Evolutionary conservation across 129 eudicot species (phyloP).

Genomic region (Smallanthus sonchifolius): DNA sequence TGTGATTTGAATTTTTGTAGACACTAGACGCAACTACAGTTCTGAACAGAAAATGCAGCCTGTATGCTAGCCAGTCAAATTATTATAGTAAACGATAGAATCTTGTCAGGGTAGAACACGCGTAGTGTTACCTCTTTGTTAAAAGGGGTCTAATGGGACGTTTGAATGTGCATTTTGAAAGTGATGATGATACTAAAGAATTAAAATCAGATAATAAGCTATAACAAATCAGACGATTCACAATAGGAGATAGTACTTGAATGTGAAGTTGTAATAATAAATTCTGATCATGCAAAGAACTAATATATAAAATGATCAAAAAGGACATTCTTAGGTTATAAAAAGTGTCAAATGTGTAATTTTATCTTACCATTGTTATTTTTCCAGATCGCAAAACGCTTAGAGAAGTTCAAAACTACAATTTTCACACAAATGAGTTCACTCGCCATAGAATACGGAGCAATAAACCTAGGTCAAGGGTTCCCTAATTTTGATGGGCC

Average conservation of each 20-base stretch:
- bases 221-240: background rate
- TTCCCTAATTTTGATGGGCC: constrained; percentile 99
- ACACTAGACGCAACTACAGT: background rate
- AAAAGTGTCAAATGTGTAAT: background rate
- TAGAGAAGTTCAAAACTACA: constrained; percentile 96
- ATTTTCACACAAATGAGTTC: constrained; percentile 96
- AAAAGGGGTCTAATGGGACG: too few species aligned
- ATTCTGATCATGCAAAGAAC: background rate
- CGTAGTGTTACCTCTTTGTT: too few species aligned
- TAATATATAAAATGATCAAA: background rate
- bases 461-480: constrained; percentile 97
- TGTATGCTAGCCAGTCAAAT: background rate
- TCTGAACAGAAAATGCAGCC: background rate
- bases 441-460: constrained; percentile 90
- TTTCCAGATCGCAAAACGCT: constrained; percentile 87
- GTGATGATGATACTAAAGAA: background rate
- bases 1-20: background rate
- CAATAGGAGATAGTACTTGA: background rate
- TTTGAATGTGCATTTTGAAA: background rate
- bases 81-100: background rate
- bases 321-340: background rate
- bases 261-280: background rate
- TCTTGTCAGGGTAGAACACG: background rate
- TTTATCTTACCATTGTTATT: background rate
- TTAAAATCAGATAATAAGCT: background rate